phyloP scores from a whole-genome alignment of 108 stramenopile genomes.

The Fistulifera solaris region DNA sequence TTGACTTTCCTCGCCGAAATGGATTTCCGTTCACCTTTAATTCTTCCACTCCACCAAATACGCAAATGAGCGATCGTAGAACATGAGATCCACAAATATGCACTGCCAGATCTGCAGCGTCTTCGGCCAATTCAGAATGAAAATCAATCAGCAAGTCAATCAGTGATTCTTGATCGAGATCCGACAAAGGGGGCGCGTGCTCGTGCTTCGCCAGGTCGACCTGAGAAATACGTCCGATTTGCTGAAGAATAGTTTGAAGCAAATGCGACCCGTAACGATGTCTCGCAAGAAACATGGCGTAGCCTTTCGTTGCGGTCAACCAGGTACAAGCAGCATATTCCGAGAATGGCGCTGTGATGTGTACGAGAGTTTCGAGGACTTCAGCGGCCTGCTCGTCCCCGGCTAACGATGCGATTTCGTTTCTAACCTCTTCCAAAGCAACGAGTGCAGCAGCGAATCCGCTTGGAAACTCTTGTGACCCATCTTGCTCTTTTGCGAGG shows the following conservation, averaged over 20 bases:
- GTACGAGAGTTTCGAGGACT: slow-evolving; percentile 54
- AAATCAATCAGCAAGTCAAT: slow-evolving; percentile 30
- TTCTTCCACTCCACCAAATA: slow-evolving; percentile 40
- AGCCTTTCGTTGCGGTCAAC: slow-evolving; percentile 42
- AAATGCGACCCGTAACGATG: slow-evolving; percentile 85
- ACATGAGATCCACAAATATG: slow-evolving; percentile 85
- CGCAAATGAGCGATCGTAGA: slow-evolving; percentile 58
- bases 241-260: slow-evolving; percentile 59
- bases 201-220: slow-evolving; percentile 28
- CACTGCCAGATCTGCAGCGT: slow-evolving; percentile 45
- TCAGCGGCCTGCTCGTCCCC: slow-evolving; percentile 69
- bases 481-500: slow-evolving; percentile 17
- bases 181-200: slow-evolving; percentile 32
- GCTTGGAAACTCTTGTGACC: slow-evolving; percentile 47
- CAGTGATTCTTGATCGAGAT: slow-evolving; percentile 18
- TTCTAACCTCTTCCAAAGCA: slow-evolving; percentile 61
- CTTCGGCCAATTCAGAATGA: slow-evolving; percentile 50
- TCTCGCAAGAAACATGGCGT: slow-evolving; percentile 61
- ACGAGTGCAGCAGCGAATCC: slow-evolving; percentile 54
- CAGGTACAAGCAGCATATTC: slow-evolving; percentile 45
- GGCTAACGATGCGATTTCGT: slow-evolving; percentile 74
- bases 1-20: slow-evolving; percentile 49
- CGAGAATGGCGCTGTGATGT: slow-evolving; percentile 53
- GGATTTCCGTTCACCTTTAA: slow-evolving; percentile 27
- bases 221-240: slow-evolving; percentile 23